A percentile compares a stretch with the other conserved stretches of the same genome.
Conservation (phyloP, 108 stramenopile species). For the Skeletonema costatum region DNA sequence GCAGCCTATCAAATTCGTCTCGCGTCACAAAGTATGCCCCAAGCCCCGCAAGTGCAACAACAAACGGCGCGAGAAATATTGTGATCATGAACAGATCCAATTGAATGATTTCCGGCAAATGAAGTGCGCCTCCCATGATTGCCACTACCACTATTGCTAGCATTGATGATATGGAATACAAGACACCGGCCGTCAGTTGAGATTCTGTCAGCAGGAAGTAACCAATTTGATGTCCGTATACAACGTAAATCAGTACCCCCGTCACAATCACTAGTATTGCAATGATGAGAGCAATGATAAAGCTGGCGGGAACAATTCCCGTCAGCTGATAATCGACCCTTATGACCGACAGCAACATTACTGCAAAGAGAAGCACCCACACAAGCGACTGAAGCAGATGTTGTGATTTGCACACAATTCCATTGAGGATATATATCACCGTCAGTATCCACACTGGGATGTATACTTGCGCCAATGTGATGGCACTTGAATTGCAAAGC, state of each 20-base stretch:
- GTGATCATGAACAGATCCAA: slow-evolving; percentile 57
- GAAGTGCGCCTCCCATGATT: slow-evolving; percentile 71
- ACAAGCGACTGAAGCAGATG: slow-evolving; percentile 64
- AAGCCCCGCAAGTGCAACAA: slow-evolving; percentile 75
- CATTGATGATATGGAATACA: slow-evolving; percentile 76
- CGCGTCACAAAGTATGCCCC: slow-evolving; percentile 84
- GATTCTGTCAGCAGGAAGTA: slow-evolving; percentile 82
- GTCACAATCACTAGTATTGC: slow-evolving; percentile 63
- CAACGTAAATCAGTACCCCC: slow-evolving; percentile 72
- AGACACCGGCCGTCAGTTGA: slow-evolving; percentile 83
- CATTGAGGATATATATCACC: slow-evolving; percentile 67
- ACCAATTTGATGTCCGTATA: slow-evolving; percentile 87
- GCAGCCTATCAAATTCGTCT: slow-evolving; percentile 79
- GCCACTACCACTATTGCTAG: slow-evolving; percentile 73
- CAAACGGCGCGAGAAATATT: slow-evolving; percentile 74
- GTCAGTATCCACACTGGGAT: slow-evolving; percentile 80
- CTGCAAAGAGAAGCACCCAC: slow-evolving; percentile 66
- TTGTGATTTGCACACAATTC: slow-evolving; percentile 86
- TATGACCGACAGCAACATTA: slow-evolving; percentile 67
- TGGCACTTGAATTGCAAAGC: slow-evolving; percentile 37
- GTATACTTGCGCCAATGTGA: slow-evolving; percentile 56
- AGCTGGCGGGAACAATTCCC: slow-evolving; percentile 46
- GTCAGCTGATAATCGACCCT: slow-evolving; percentile 66
- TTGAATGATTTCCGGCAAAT: slow-evolving; percentile 43
- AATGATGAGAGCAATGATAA: slow-evolving; percentile 67